phyloP scores from a whole-genome alignment of 768 basidiomycete genomes.

The Termitomyces sp. region DNA sequence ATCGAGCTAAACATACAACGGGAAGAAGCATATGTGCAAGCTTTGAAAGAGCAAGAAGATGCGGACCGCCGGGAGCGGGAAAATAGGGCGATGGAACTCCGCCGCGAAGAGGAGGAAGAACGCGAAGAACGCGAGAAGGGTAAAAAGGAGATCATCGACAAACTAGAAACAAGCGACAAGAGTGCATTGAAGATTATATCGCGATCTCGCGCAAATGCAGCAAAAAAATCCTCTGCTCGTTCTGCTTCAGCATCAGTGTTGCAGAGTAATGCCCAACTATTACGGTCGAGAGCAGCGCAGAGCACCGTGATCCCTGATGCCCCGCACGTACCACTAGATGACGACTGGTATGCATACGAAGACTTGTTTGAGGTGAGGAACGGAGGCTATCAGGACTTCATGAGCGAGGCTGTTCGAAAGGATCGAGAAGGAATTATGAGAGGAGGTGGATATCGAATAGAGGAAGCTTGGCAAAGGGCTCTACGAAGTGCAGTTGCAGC shows the following conservation, averaged over 20 bases:
- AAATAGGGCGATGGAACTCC: slow-evolving; percentile 57
- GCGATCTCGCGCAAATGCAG: slow-evolving; percentile 58
- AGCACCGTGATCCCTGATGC: slow-evolving; percentile 67
- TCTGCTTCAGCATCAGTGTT: slow-evolving; percentile 37
- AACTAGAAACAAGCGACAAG: slow-evolving; percentile 70
- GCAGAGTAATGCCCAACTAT: slow-evolving; percentile 42
- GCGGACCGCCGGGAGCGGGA: slow-evolving; percentile 69
- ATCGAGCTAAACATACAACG: slow-evolving; percentile 83
- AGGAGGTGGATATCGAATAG: slow-evolving; percentile 75
- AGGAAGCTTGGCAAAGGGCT: slow-evolving; percentile 85
- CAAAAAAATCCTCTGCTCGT: slow-evolving; percentile 55
- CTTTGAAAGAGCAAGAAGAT: slow-evolving; percentile 76
- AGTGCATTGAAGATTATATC: slow-evolving; percentile 67
- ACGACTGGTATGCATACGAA: slow-evolving; percentile 71
- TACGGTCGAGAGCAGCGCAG: slow-evolving; percentile 60
- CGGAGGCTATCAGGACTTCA: slow-evolving; percentile 63
- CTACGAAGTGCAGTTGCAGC: slow-evolving; percentile 68
- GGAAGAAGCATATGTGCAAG: slow-evolving; percentile 69
- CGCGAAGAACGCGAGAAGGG: slow-evolving; percentile 71
- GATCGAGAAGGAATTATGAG: slow-evolving; percentile 77
- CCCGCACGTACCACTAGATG: slow-evolving; percentile 74
- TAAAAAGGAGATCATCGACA: slow-evolving; percentile 71
- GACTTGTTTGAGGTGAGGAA: slow-evolving; percentile 51
- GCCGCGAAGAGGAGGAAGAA: slow-evolving; percentile 69
- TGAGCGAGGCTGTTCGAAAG: slow-evolving; percentile 69